phyloP scores from a whole-genome alignment of 2,329 filamentous ascomycete genomes.

The Phialophora expanda region DNA sequence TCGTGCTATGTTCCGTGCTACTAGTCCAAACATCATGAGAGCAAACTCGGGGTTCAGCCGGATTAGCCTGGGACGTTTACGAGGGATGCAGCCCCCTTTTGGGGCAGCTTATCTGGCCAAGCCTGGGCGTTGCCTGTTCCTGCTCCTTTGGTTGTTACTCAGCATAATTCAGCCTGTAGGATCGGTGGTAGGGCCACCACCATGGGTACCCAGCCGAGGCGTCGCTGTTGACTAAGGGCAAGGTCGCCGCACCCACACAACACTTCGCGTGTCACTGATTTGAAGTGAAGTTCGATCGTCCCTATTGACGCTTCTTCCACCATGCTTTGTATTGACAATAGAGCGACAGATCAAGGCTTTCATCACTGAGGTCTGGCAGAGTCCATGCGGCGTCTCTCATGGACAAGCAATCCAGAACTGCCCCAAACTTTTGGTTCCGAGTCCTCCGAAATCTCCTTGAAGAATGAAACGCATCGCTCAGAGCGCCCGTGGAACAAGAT shows the following conservation, averaged over 20 bases:
- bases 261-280: neutral
- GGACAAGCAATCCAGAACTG: neutral
- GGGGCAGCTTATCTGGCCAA: neutral
- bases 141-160: neutral
- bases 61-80: neutral
- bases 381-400: neutral
- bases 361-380: neutral
- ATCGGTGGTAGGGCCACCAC: too few species aligned
- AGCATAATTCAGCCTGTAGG: neutral
- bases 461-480: neutral
- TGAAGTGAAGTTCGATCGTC: neutral
- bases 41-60: neutral
- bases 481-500: conserved; percentile 10
- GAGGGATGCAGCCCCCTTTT: neutral
- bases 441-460: neutral
- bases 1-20: neutral
- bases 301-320: neutral
- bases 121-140: neutral
- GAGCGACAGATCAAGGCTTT: neutral
- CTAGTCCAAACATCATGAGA: neutral
- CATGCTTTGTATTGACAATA: neutral
- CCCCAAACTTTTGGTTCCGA: neutral
- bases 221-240: neutral
- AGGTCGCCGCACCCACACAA: neutral
- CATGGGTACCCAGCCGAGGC: neutral